Conservation (phyloP, 2,329 filamentous ascomycete species). For the Metarhizium guizhouense region DNA sequence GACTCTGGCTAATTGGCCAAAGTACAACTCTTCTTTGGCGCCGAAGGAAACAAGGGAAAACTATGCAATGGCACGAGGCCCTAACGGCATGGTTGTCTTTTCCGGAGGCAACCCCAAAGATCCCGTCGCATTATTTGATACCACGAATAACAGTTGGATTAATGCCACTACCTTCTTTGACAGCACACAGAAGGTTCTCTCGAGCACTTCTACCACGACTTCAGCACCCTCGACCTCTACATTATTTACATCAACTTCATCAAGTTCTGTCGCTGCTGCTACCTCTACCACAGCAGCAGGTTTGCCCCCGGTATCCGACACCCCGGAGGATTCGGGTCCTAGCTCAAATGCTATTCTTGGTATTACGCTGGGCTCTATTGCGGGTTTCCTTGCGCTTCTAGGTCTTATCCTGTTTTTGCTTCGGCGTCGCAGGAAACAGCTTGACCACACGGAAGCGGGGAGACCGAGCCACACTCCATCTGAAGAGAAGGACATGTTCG, state of each 20-base stretch:
- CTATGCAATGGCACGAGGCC: conserved; percentile 62
- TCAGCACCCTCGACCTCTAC: conserved; percentile 16
- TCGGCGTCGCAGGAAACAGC: conserved; percentile 42
- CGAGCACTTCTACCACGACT: conserved; percentile 20
- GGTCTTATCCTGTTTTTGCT: conserved; percentile 58
- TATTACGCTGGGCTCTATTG: conserved; percentile 72
- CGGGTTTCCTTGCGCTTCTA: conserved; percentile 63
- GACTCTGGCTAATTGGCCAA: conserved; percentile 59
- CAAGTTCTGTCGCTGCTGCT: conserved; percentile 11
- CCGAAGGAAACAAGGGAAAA: conserved; percentile 53
- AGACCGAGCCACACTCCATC: conserved; percentile 32
- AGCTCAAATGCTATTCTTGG: conserved; percentile 58
- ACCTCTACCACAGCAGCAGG: conserved; percentile 15
- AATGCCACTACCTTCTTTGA: conserved; percentile 58
- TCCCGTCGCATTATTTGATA: conserved; percentile 69
- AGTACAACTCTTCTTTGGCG: conserved; percentile 68
- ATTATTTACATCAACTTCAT: conserved; percentile 12
- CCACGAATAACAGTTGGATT: conserved; percentile 66
- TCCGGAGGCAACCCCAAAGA: conserved; percentile 63
- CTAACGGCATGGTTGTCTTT: conserved; percentile 62
- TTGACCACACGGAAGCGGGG: conserved; percentile 36
- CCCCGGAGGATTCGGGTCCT: conserved; percentile 16
- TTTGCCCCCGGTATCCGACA: background rate
- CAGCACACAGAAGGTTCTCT: conserved; percentile 30
- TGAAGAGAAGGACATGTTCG: conserved; percentile 51